Percentiles rank a stretch among this genome's conserved stretches.
Conservation (phyloP, 2,329 filamentous ascomycete species). For the Plectosphaerella sp. region DNA sequence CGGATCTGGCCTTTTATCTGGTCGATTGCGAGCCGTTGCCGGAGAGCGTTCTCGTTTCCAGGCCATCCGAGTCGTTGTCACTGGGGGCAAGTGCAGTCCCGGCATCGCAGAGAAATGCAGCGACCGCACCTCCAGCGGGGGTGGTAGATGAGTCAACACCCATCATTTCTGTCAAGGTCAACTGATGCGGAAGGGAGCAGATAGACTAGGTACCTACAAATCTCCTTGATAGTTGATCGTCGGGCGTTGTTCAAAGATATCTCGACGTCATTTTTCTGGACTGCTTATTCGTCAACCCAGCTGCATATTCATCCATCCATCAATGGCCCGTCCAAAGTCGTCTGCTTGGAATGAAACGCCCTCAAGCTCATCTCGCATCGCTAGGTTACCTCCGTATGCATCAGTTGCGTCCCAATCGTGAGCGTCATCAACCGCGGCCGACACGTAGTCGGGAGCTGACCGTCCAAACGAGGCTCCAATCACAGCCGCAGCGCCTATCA, state of each 20-base stretch:
- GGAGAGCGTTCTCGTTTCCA: not conserved
- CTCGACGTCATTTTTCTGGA: too few species aligned
- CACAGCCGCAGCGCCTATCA: not conserved
- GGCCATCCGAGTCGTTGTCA: too few species aligned
- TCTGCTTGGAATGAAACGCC: constrained; percentile 25
- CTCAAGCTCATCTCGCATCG: constrained; percentile 15
- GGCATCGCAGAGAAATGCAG: too few species aligned
- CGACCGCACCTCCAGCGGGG: too few species aligned
- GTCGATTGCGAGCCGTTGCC: not conserved
- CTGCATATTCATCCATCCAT: constrained; percentile 23
- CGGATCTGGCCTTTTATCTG: constrained; percentile 9
- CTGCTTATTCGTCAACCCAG: not conserved
- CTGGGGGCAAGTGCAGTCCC: not conserved
- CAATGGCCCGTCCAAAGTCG: constrained; percentile 28
- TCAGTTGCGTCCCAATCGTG: constrained; percentile 1
- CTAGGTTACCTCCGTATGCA: constrained; percentile 15
- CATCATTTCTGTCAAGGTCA: too few species aligned
- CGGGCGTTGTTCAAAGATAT: too few species aligned
- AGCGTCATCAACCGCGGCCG: not conserved
- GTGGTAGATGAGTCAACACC: too few species aligned
- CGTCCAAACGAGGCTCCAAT: constrained; percentile 9
- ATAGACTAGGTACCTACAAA: too few species aligned
- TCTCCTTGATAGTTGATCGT: too few species aligned
- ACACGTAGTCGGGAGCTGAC: not conserved
- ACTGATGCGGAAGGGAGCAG: too few species aligned